A percentile compares a stretch with the other conserved stretches of the same genome.
Evolutionary conservation across 352 stramenopile species (phyloP).

Genomic region (Globisporangium paroecandrum): DNA sequence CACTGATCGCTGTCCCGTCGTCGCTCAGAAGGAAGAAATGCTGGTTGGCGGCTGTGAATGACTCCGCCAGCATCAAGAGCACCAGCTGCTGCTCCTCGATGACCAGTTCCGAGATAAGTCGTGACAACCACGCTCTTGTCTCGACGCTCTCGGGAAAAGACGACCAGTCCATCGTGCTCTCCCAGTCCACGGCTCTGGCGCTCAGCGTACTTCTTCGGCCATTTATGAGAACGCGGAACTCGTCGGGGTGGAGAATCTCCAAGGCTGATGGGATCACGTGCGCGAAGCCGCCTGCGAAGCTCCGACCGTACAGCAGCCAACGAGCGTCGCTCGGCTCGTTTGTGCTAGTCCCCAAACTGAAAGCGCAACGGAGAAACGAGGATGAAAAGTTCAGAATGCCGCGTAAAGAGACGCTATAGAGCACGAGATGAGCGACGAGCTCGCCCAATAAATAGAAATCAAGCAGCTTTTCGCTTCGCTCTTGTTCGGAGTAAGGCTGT

Average conservation of each 20-base stretch:
- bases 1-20: neutral
- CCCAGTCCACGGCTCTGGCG: constrained; percentile 41
- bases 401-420: constrained; percentile 43
- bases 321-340: neutral
- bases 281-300: constrained; percentile 56
- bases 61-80: constrained; percentile 49
- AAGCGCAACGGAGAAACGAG: constrained; percentile 43
- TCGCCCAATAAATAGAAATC: constrained; percentile 62
- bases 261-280: constrained; percentile 50
- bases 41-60: constrained; percentile 40
- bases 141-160: constrained; percentile 1
- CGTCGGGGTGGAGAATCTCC: constrained; percentile 39
- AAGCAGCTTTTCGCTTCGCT: constrained; percentile 24
- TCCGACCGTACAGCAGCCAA: constrained; percentile 19
- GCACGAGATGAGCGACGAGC: constrained; percentile 55
- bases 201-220: constrained; percentile 27
- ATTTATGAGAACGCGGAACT: constrained; percentile 59
- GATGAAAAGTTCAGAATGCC: constrained; percentile 54
- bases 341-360: constrained; percentile 13
- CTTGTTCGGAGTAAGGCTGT: neutral
- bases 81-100: constrained; percentile 58
- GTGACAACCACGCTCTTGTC: constrained; percentile 32
- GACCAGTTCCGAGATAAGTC: constrained; percentile 50
- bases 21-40: constrained; percentile 34
- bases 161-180: constrained; percentile 32